A percentile compares a stretch with the other conserved stretches of the same genome.
Conservation (phyloP, 1,284 basidiomycete species). For the Rhodofomes roseus region DNA sequence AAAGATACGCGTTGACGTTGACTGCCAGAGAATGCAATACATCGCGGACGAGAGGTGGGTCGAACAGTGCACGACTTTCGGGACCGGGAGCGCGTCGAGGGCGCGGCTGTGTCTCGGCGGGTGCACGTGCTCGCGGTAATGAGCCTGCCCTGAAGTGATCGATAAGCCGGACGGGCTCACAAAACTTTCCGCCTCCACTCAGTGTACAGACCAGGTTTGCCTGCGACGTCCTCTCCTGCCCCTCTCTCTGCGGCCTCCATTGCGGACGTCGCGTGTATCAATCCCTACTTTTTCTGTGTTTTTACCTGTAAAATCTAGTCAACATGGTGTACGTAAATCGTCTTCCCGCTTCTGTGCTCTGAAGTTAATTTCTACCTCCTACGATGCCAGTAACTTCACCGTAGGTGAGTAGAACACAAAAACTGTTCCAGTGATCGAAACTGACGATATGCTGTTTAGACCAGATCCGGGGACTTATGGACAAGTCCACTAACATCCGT, state of each 20-base stretch:
- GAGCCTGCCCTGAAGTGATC: conserved; percentile 33
- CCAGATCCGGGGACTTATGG: conserved; percentile 90
- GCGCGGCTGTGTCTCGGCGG: neutral
- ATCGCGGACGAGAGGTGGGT: neutral
- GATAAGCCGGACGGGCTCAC: conserved; percentile 25
- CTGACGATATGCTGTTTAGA: conserved; percentile 39
- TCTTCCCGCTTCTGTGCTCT: conserved; percentile 15
- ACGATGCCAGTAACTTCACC: conserved; percentile 73
- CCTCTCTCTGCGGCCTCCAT: conserved; percentile 20
- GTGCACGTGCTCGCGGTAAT: conserved; percentile 12
- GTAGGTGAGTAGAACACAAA: conserved; percentile 53
- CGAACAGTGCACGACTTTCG: neutral
- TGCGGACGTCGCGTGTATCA: conserved; percentile 19
- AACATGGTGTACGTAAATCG: conserved; percentile 70
- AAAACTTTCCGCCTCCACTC: conserved; percentile 22
- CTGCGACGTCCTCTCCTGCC: conserved; percentile 22
- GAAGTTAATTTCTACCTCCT: conserved; percentile 31
- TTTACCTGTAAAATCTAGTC: conserved; percentile 42
- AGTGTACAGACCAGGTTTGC: conserved; percentile 27
- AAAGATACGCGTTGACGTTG: too few relatives aligned
- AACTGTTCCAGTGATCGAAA: neutral
- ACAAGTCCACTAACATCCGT: conserved; percentile 88
- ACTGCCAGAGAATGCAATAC: neutral
- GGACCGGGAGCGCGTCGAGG: neutral
- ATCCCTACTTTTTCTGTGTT: conserved; percentile 25